Conservation (phyloP, 2,329 filamentous ascomycete species). For the Paecilomyces fulvus region DNA sequence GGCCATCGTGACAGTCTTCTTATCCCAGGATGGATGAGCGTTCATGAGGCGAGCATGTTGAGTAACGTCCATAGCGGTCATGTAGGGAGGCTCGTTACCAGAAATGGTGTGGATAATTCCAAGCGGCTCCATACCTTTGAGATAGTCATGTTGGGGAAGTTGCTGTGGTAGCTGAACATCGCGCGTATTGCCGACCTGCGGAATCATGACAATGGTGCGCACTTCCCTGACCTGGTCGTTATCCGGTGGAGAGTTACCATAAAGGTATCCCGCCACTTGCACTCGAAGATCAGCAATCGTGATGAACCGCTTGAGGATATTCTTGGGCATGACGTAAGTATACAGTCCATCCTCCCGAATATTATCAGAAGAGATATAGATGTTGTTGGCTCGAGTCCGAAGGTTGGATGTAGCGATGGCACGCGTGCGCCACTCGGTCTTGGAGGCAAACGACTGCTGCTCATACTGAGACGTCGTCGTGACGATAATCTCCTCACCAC, state of each 20-base stretch:
- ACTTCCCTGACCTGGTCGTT: conserved; percentile 97
- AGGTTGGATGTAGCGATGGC: conserved; percentile 96
- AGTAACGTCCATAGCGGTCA: conserved; percentile 91
- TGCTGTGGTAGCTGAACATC: conserved; percentile 86
- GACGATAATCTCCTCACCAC: conserved; percentile 95
- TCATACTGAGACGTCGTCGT: conserved; percentile 98
- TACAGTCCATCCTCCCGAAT: conserved; percentile 78
- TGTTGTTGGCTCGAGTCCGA: conserved; percentile 89
- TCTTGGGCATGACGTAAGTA: conserved; percentile 99
- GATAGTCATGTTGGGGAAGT: conserved; percentile 83
- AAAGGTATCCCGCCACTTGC: conserved; percentile 92
- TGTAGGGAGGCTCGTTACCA: conserved; percentile 91
- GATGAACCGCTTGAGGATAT: conserved; percentile 96
- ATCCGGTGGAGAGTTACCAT: conserved; percentile 84
- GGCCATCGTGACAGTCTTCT: conserved; percentile 88
- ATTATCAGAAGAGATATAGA: conserved; percentile 95
- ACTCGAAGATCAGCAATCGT: conserved; percentile 93
- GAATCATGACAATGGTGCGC: conserved; percentile 92
- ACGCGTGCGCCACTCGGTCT: conserved; percentile 96
- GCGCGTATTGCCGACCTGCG: conserved; percentile 87
- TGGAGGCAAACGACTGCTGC: conserved; percentile 93
- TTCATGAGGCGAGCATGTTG: conserved; percentile 88
- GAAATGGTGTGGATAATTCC: conserved; percentile 94
- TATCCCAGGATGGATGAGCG: conserved; percentile 69
- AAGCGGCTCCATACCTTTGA: conserved; percentile 77